Base-by-base conservation (phyloP, 257 asterid species). In the Solanum dulcamara region DNA sequence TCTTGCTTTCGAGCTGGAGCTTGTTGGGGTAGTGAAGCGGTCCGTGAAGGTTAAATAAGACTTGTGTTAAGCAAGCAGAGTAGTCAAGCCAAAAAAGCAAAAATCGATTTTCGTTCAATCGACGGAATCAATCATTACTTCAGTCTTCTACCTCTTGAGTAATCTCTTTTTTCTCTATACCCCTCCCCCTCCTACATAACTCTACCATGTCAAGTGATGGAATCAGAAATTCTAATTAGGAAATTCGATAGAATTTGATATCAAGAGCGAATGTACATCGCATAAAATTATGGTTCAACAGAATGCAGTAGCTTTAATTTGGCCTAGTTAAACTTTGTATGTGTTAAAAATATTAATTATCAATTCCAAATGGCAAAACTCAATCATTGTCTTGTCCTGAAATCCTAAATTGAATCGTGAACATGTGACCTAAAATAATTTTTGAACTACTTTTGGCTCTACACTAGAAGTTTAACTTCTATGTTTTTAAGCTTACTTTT, bases 101-200 rank as follows among this genome's bases (percentile, higher is more conserved):
- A n/a, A n/a, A n/a, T n/a, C n/a, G n/a, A n/a, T n/a, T n/a, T n/a
- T n/a, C n/a, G n/a, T n/a, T n/a, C n/a, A n/a, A n/a, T n/a, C n/a
- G n/a, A n/a, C n/a, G n/a, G n/a, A n/a, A n/a, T n/a, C n/a, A n/a
- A n/a, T n/a, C n/a, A n/a, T n/a, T n/a, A n/a, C n/a, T n/a, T 37
- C 2, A 35, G 10, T 8, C 8, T 9, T 91, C 83, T 83, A 90
- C 89, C 91, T 88, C 87, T 87, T 51, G 93, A 93, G 89, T 80
- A 32, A 80, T 90, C 92, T 88, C 74, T 88, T 74, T 85, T 88
- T 88, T 10, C 48, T 20, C 22, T 15, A 15, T 0, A 15, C 4
- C 32, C 24, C 80, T 30, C 18, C 18, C 17, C 51, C 15, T 40
- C 20, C 20, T 15, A 5, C 55, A 14, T 4, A 14, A 4, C 18